Evolutionary conservation across 163 green algal genomes (phyloP).

Genomic region (Volvox carteri): DNA sequence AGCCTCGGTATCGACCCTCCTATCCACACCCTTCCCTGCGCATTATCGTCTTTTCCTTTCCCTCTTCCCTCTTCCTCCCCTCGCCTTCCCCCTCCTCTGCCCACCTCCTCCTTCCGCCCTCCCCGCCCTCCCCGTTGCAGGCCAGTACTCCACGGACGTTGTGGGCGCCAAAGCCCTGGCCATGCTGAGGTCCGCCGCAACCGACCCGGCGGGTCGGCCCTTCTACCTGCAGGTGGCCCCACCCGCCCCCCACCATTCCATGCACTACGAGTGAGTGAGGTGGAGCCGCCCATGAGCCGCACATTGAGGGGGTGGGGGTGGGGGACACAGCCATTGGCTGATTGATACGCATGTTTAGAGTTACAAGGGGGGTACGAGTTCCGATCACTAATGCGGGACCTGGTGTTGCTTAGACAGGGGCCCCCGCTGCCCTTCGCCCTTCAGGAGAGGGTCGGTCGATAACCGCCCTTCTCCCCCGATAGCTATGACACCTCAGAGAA

Average conservation of each 20-base stretch:
- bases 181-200: constrained; percentile 26
- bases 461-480: too few species aligned
- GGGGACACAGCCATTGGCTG: too few species aligned
- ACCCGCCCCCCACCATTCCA: constrained; percentile 46
- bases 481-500: too few species aligned
- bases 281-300: not conserved
- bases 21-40: not conserved
- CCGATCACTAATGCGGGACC: too few species aligned
- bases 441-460: too few species aligned
- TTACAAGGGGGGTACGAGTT: too few species aligned
- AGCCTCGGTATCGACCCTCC: not conserved
- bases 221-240: constrained; percentile 55
- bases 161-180: constrained; percentile 28
- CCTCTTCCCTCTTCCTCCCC: not conserved
- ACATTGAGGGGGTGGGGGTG: not conserved
- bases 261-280: constrained; percentile 55
- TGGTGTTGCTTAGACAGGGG: too few species aligned
- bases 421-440: too few species aligned
- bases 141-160: constrained; percentile 49
- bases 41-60: not conserved
- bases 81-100: not conserved
- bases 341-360: too few species aligned
- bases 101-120: not conserved
- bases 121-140: not conserved
- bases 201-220: not conserved